Percentiles rank a stretch among this genome's conserved stretches.
Conservation (phyloP, 805 yeast genomes). For the Maudiozyma barnettii region DNA sequence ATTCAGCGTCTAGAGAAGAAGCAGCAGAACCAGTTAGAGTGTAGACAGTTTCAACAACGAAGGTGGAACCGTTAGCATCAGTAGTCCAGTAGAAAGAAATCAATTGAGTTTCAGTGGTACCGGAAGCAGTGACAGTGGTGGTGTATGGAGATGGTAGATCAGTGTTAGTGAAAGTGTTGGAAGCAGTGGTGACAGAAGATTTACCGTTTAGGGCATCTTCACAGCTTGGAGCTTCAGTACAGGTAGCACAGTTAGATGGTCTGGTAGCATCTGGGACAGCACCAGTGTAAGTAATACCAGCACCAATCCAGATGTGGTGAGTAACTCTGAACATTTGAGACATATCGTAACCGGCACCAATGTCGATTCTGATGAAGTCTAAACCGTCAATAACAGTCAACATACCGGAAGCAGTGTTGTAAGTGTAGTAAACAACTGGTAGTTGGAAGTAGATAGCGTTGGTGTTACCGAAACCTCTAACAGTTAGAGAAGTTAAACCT, state of each 20-base stretch:
- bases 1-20: not conserved
- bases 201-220: not conserved
- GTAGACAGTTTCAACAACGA: slow-evolving; percentile 1
- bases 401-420: slow-evolving; percentile 6
- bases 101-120: slow-evolving; percentile 1
- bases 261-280: not conserved
- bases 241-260: slow-evolving; percentile 2
- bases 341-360: slow-evolving; percentile 8
- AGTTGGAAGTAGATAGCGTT: slow-evolving; percentile 3
- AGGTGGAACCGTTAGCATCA: not conserved
- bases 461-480: slow-evolving; percentile 5
- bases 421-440: not conserved
- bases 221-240: slow-evolving; percentile 1
- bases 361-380: not conserved
- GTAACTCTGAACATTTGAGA: not conserved
- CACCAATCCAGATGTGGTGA: not conserved
- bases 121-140: not conserved
- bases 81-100: slow-evolving; percentile 2
- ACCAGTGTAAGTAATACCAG: not conserved
- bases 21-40: slow-evolving; percentile 1
- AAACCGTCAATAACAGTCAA: slow-evolving; percentile 3
- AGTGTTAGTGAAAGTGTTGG: slow-evolving; percentile 1
- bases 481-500: slow-evolving; percentile 1
- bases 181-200: not conserved
- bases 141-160: slow-evolving; percentile 3